Conservation (phyloP, 805 yeast species). For the Lipomyces chichibuensis region DNA sequence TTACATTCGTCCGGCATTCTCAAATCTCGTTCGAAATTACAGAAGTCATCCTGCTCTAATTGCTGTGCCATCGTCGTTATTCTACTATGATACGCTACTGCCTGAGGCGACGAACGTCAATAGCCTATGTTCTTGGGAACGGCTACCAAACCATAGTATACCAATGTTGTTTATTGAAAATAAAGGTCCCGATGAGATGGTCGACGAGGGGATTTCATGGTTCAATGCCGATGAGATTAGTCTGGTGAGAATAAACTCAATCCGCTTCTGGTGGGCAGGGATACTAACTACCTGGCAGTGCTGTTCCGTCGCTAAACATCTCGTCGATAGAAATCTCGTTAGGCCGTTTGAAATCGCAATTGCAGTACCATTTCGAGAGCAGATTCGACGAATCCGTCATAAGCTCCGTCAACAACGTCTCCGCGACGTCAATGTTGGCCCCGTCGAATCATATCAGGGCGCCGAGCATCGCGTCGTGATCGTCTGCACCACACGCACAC, state of each 20-base stretch:
- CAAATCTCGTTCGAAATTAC: constrained; percentile 30
- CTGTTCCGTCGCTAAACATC: constrained; percentile 15
- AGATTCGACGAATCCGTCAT: constrained; percentile 23
- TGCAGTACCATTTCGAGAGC: constrained; percentile 35
- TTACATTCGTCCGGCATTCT: constrained; percentile 26
- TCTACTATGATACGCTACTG: constrained; percentile 29
- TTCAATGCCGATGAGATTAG: constrained; percentile 23
- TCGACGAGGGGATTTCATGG: constrained; percentile 35
- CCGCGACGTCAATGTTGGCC: constrained; percentile 34
- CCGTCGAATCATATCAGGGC: constrained; percentile 34
- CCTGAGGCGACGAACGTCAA: constrained; percentile 27
- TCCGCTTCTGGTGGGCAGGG: not conserved
- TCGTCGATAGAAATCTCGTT: constrained; percentile 11
- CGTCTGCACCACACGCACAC: constrained; percentile 31
- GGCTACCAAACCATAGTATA: constrained; percentile 26
- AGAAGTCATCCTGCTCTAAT: constrained; percentile 32
- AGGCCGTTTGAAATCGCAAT: constrained; percentile 25
- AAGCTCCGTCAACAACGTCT: constrained; percentile 16
- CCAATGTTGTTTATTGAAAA: constrained; percentile 30
- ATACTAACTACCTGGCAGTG: constrained; percentile 3
- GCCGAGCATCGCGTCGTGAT: constrained; percentile 33
- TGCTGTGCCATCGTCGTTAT: constrained; percentile 34
- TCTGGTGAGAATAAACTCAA: constrained; percentile 6
- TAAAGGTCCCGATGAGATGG: constrained; percentile 28
- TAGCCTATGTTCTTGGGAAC: constrained; percentile 20